A percentile compares a stretch with the other conserved stretches of the same genome.
Conservation (phyloP, 139 green algal genomes). For the Penium margaritaceum region DNA sequence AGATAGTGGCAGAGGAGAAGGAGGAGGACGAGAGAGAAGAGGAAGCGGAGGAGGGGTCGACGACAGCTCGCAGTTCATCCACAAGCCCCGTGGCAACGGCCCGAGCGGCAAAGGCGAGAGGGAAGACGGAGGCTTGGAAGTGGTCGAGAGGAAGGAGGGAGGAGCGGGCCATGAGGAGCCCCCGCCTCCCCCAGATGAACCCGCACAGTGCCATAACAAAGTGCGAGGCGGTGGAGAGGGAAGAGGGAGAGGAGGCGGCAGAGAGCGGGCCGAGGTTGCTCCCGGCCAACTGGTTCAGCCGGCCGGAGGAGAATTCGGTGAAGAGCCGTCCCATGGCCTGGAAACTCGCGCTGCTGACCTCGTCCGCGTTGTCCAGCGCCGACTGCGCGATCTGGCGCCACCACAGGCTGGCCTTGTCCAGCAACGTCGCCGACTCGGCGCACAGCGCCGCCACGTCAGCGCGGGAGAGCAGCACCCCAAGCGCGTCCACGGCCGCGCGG, state of each 20-base stretch:
- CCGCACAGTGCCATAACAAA: conserved; percentile 22
- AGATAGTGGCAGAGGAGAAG: too few relatives aligned
- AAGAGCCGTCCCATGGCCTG: conserved; percentile 35
- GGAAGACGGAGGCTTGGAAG: conserved; percentile 22
- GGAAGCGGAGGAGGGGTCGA: too few relatives aligned
- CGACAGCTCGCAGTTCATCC: conserved; percentile 5
- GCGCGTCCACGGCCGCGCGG: conserved; percentile 20
- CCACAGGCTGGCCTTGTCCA: conserved; percentile 28
- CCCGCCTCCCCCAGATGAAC: conserved; percentile 29
- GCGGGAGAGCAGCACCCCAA: conserved; percentile 23
- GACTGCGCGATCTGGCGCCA: conserved; percentile 25
- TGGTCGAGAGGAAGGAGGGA: conserved; percentile 16
- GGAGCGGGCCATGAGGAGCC: conserved; percentile 25
- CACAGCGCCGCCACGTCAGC: conserved; percentile 25
- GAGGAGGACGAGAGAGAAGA: too few relatives aligned
- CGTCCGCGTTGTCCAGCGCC: conserved; percentile 29
- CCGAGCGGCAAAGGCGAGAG: conserved; percentile 22
- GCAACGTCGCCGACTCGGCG: background rate
- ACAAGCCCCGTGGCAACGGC: conserved; percentile 22
- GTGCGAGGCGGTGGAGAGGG: too few relatives aligned
- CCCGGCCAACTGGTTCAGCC: too few relatives aligned
- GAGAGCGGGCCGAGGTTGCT: too few relatives aligned
- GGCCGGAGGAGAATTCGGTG: conserved; percentile 36
- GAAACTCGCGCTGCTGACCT: conserved; percentile 30
- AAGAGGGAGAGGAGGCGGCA: too few relatives aligned